These are phyloP conservation scores for Pulveroboletus sp. DNA, from an alignment of 768 basidiomycete species.

Conservation along the genomic window DNA sequence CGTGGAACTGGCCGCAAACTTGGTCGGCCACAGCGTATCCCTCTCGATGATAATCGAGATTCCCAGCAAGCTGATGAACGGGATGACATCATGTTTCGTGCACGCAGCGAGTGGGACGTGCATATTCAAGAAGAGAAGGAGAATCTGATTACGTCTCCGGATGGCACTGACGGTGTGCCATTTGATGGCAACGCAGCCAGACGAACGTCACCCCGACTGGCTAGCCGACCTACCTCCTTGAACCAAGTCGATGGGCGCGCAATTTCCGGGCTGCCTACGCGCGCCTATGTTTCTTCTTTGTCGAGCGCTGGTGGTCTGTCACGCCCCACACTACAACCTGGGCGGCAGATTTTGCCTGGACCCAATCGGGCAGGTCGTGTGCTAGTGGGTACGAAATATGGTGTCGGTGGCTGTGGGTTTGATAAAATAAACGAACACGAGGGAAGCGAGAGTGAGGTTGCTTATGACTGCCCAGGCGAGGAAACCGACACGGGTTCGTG, in stretches of 20 bases:
- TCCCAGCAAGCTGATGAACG: slow-evolving; percentile 29
- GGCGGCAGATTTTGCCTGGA: slow-evolving; percentile 42
- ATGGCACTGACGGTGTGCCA: slow-evolving; percentile 20
- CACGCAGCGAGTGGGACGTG: slow-evolving; percentile 29
- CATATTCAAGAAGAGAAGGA: slow-evolving; percentile 39
- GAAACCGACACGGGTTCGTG: slow-evolving; percentile 40
- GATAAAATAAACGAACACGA: slow-evolving; percentile 49
- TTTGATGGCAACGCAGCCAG: slow-evolving; percentile 21
- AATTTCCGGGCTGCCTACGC: slow-evolving; percentile 31
- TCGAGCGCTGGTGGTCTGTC: slow-evolving; percentile 34
- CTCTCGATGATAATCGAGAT: slow-evolving; percentile 34
- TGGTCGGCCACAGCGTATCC: slow-evolving; percentile 34
- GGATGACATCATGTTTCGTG: slow-evolving; percentile 29
- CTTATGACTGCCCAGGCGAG: slow-evolving; percentile 27
- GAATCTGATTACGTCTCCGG: slow-evolving; percentile 30
- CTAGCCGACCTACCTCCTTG: slow-evolving; percentile 30
- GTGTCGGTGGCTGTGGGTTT: slow-evolving; percentile 29
- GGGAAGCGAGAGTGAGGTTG: slow-evolving; percentile 37
- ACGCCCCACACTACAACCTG: slow-evolving; percentile 35
- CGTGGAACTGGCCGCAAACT: slow-evolving; percentile 33
- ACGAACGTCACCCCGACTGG: slow-evolving; percentile 26
- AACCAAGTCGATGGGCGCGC: slow-evolving; percentile 34
- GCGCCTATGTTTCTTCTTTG: slow-evolving; percentile 27
- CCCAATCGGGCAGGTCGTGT: slow-evolving; percentile 47
- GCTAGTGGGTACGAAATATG: slow-evolving; percentile 38